phyloP scores from a whole-genome alignment of 768 basidiomycete genomes.

The Suillus plorans region DNA sequence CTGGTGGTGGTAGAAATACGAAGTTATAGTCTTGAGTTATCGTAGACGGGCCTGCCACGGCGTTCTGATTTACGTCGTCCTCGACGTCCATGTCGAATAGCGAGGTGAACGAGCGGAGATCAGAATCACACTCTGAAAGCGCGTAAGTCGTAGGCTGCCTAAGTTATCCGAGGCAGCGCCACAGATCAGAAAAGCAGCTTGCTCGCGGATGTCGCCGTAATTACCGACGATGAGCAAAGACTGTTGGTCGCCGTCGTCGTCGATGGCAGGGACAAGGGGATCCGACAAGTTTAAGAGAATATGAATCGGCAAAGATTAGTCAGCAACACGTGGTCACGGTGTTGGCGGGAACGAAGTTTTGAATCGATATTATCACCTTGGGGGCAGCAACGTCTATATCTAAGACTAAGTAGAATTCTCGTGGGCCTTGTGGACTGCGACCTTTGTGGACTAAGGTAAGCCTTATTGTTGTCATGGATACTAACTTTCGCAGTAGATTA shows the following conservation, averaged over 20 bases:
- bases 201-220: slow-evolving; percentile 17
- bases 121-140: slow-evolving; percentile 20
- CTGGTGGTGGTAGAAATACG: slow-evolving; percentile 31
- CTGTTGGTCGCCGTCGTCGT: slow-evolving; percentile 27
- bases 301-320: slow-evolving; percentile 28
- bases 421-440: not conserved
- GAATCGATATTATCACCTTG: not conserved
- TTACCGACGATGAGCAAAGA: slow-evolving; percentile 30
- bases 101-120: slow-evolving; percentile 19
- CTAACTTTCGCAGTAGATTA: not conserved
- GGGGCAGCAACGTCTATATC: not conserved
- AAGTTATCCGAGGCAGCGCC: slow-evolving; percentile 7
- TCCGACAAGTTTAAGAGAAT: slow-evolving; percentile 25
- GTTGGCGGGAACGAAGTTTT: not conserved
- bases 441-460: not conserved
- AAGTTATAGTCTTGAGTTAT: slow-evolving; percentile 19
- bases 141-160: slow-evolving; percentile 15
- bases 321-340: slow-evolving; percentile 23
- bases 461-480: not conserved
- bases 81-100: slow-evolving; percentile 29
- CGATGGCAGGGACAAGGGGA: slow-evolving; percentile 39
- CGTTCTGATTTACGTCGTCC: slow-evolving; percentile 38
- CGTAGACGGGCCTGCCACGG: slow-evolving; percentile 64
- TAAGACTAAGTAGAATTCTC: not conserved
- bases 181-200: not conserved